Conservation (phyloP, 345 rosid species). For the Euphorbia lathyris region DNA sequence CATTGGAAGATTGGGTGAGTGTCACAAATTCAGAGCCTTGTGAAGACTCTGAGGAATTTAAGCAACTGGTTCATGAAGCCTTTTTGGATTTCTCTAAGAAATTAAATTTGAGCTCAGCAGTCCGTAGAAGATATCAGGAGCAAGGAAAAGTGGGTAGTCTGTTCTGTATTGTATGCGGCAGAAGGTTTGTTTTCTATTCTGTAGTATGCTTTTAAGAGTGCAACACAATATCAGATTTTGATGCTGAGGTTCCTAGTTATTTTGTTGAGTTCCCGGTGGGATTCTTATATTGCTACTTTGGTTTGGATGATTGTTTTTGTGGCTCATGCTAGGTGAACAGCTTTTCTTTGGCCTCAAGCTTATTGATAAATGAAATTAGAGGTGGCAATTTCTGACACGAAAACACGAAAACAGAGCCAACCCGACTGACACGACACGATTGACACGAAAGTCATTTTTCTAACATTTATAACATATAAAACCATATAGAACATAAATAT, state of each 20-base stretch:
- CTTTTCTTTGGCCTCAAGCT: not conserved
- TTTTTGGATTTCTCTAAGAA: constrained; percentile 46
- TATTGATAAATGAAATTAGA: not conserved
- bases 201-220: constrained; percentile 19
- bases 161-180: constrained; percentile 67
- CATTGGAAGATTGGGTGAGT: constrained; percentile 32
- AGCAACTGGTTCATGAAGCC: constrained; percentile 49
- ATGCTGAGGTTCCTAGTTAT: constrained; percentile 27
- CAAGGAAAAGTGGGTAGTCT: constrained; percentile 71
- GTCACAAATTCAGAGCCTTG: constrained; percentile 31
- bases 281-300: not conserved
- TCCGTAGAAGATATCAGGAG: constrained; percentile 56
- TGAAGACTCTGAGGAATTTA: constrained; percentile 59
- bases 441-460: too few relatives aligned
- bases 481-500: too few relatives aligned
- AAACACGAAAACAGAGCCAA: too few relatives aligned
- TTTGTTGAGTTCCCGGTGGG: not conserved
- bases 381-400: too few relatives aligned
- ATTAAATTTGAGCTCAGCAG: constrained; percentile 45
- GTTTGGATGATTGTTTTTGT: not conserved
- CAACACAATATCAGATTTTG: constrained; percentile 24
- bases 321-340: not conserved
- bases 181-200: constrained; percentile 59
- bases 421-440: too few relatives aligned
- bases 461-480: too few relatives aligned